phyloP scores from a whole-genome alignment of 2,329 filamentous ascomycete genomes.

The Calonectria leucothoes region DNA sequence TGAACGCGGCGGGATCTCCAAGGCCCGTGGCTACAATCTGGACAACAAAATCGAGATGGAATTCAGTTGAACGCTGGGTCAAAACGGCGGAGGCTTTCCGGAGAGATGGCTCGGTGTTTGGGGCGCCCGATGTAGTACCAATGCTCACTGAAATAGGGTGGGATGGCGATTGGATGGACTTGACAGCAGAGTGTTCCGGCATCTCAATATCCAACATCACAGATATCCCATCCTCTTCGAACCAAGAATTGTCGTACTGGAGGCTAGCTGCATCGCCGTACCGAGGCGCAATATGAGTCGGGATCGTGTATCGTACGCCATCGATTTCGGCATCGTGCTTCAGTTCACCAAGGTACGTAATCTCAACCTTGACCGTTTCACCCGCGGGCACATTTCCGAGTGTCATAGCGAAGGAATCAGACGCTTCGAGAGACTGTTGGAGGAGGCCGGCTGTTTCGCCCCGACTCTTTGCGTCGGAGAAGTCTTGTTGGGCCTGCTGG shows the following conservation, averaged over 20 bases:
- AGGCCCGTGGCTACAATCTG: constrained; percentile 71
- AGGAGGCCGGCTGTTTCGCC: constrained; percentile 74
- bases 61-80: constrained; percentile 60
- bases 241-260: not conserved
- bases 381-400: constrained; percentile 74
- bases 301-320: constrained; percentile 76
- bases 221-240: constrained; percentile 27
- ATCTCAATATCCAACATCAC: constrained; percentile 55
- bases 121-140: constrained; percentile 61
- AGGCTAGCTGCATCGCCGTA: constrained; percentile 59
- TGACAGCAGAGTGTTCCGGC: constrained; percentile 65
- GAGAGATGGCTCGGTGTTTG: constrained; percentile 58
- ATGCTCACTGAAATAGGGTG: constrained; percentile 75
- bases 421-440: constrained; percentile 67
- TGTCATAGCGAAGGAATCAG: constrained; percentile 75
- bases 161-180: constrained; percentile 72
- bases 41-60: constrained; percentile 75
- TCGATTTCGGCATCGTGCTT: constrained; percentile 77
- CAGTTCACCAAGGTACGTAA: constrained; percentile 76
- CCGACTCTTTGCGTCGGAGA: constrained; percentile 65
- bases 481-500: constrained; percentile 68
- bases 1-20: constrained; percentile 68
- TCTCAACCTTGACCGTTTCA: constrained; percentile 67
- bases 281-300: constrained; percentile 73
- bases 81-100: constrained; percentile 72